phyloP scores from a whole-genome alignment of 73 alveolate genomes.

The Blepharisma japonicum region DNA sequence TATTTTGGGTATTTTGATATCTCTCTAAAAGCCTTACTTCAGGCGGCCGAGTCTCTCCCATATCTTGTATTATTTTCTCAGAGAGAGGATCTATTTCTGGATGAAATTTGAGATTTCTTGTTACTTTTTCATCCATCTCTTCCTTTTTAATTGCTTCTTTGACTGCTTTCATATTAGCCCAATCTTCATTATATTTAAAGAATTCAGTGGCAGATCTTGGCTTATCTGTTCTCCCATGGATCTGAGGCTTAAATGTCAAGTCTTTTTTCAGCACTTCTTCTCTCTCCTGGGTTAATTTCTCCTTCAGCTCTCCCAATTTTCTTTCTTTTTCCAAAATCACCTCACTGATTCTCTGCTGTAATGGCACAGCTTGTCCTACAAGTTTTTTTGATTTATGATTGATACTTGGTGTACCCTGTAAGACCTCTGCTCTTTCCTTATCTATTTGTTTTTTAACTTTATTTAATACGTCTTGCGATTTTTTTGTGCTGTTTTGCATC shows the following conservation, averaged over 20 bases:
- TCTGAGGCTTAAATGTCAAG: constrained; percentile 19
- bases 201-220: neutral
- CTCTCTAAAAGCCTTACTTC: constrained; percentile 3
- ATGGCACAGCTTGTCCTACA: neutral
- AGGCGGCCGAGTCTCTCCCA: neutral
- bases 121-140: neutral
- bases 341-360: neutral
- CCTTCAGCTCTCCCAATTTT: neutral
- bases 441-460: neutral
- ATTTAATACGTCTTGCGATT: neutral
- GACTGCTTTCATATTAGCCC: neutral
- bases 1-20: neutral
- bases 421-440: neutral
- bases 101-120: neutral
- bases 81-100: neutral
- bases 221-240: neutral
- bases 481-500: neutral
- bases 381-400: neutral
- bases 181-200: neutral
- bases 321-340: neutral
- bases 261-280: neutral
- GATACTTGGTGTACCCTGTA: neutral
- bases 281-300: neutral
- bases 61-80: neutral
- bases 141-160: neutral